Evolutionary conservation across 139 green algal genomes (phyloP), one percentile per base, ranked within the genome.

Genomic region (Coccomyxa sp.): DNA sequence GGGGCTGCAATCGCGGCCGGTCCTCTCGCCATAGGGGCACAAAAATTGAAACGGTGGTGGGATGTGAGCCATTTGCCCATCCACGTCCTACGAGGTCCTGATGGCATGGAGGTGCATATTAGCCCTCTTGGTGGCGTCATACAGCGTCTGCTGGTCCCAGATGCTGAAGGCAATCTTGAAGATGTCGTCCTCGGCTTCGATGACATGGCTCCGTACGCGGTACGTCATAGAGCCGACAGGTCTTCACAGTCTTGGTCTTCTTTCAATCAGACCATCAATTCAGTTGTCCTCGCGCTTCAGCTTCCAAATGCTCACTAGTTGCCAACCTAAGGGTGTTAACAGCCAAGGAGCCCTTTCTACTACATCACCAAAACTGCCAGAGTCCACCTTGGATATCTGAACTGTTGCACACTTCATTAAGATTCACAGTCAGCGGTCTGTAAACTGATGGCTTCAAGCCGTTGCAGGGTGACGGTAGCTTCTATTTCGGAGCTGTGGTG

Each of bases 401-500:
- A 30, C 30, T 58, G 18, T 58, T 25, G 25, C 79, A 38, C 1
- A 3, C 58, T 71, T 57, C 23, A 27, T 31, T 0, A 28, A 57
- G 51, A 25, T 15, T 58, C 17, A 75, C 3, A 51, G 25, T 67
- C 30, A 75, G 0, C 27, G n/a, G 68, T 13, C 59, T 77, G 14
- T 79, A 18, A 71, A 25, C 17, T 71, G 71, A 16, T 79, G 57
- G 16, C 15, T 51, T 63, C 16, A 13, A 81, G 45, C 57, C 25
- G 12, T 0, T 68, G 67, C 83, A 90, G 87, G 82, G 88, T 23
- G 85, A 79, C 27, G 86, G 63, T 0, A 86, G 76, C 23, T 94
- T 92, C 25, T 98, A 98, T 89, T 96, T 98, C 86, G 96, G 96
- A 0, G 93, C 88, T 0, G 76, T 98, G 0, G 94, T 99, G 4